Base-by-base conservation (phyloP, 345 rosid species). In the Aquilaria sinensis region DNA sequence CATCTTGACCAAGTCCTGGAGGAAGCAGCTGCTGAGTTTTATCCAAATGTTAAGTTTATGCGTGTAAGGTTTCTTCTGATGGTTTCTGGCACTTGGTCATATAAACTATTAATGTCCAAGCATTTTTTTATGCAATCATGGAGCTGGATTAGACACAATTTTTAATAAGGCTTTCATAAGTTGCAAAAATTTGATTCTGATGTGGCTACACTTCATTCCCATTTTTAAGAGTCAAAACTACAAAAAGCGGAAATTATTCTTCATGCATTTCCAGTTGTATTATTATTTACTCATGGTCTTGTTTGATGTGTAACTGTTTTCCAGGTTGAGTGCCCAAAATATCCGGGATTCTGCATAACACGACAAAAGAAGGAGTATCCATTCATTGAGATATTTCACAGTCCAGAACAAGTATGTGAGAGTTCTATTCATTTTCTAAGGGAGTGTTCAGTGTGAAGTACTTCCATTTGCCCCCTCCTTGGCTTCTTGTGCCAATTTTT, bases 311-410 rank as follows among this genome's bases (percentile, higher is more conserved):
- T 54, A 77, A 31, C 33, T 62, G 34, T 79, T 51, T 76, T 70
- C 57, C 76, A 94, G 99, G 99, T 90, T 72, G 99, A 94, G 69
- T 94, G 99, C 73, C 97, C 99, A 62, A 94, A 90, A 72, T 94
- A 85, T 74, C 99, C 97, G 1, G 99, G 97, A 37, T 94, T 94
- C 71, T 94, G 99, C 69, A 70, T 90, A 64, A 74, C 96, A 45
- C 77, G 93, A n/a, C 96, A 94, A 81, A 88, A 71, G 71, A 88
- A 66, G 52, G 99, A 94, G 66, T 94, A 90, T 65, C 96, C 97
- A 5, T 90, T 94, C 76, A 72, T 94, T 72, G 97, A 94, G 68
- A 80, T 94, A 53, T 90, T 94, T 78, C 91, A 88, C 32, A 90
- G 81, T 77, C 96, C 99, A 59, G 84, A 83, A 66, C 96, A 86